A percentile compares a stretch with the other conserved stretches of the same genome.
phyloP scores from a whole-genome alignment of 2,329 filamentous ascomycete genomes.

The Aureobasidium sp. region DNA sequence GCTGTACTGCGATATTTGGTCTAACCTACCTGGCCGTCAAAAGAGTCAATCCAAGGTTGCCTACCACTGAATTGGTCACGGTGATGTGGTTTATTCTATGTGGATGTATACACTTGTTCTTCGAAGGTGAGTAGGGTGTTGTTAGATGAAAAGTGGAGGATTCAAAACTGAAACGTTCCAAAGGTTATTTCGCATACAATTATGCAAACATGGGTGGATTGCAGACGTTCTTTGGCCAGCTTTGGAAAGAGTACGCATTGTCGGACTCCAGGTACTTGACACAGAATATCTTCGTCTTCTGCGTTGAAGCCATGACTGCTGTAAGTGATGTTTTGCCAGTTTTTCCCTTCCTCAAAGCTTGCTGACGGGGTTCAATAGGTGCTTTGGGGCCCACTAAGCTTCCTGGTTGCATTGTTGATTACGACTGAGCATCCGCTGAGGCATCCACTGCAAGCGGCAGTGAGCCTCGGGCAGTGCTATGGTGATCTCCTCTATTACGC shows the following conservation, averaged over 20 bases:
- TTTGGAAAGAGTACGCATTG: constrained; percentile 88
- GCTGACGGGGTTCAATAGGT: constrained; percentile 30
- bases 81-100: constrained; percentile 71
- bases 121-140: constrained; percentile 52
- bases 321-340: constrained; percentile 39
- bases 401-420: constrained; percentile 47
- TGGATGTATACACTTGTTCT: constrained; percentile 67
- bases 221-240: constrained; percentile 68
- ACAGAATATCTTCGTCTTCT: constrained; percentile 74
- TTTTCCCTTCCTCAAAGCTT: not conserved
- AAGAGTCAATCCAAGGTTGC: constrained; percentile 44
- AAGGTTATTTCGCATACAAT: constrained; percentile 67
- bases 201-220: constrained; percentile 56
- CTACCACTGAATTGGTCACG: constrained; percentile 46
- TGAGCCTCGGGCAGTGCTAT: constrained; percentile 56
- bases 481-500: constrained; percentile 57
- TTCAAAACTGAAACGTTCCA: not conserved
- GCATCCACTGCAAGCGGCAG: constrained; percentile 50
- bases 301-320: constrained; percentile 73
- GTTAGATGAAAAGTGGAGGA: too few species aligned
- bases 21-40: constrained; percentile 47
- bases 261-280: constrained; percentile 83
- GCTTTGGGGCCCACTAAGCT: constrained; percentile 54
- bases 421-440: constrained; percentile 46
- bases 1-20: constrained; percentile 49